Conservation (phyloP, 108 stramenopile genomes). For the Cyclotella cryptica region DNA sequence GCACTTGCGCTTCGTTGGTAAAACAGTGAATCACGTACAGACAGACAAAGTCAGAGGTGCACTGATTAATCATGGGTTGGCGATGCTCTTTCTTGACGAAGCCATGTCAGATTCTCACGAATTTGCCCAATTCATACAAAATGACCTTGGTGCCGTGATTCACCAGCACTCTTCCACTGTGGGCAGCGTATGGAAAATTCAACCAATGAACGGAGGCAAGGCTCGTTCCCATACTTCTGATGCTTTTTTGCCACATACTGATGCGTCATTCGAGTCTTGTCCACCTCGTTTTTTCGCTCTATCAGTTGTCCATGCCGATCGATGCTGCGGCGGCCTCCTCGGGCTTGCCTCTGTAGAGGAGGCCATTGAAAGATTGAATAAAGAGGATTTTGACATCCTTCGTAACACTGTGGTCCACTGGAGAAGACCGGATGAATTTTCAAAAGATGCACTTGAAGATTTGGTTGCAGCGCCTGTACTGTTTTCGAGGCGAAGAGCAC, state of each 20-base stretch:
- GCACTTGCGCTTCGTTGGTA: not conserved
- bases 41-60: not conserved
- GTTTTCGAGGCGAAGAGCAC: not conserved
- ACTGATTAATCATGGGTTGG: not conserved
- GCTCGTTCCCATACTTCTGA: not conserved
- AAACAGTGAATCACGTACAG: not conserved
- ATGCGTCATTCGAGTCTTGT: not conserved
- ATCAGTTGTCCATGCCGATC: not conserved
- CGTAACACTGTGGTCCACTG: not conserved
- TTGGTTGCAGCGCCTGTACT: not conserved
- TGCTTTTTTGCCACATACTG: not conserved
- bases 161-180: not conserved
- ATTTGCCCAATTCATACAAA: not conserved
- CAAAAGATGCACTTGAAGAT: not conserved
- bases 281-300: not conserved
- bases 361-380: not conserved
- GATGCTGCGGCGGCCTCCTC: not conserved
- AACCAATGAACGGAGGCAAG: not conserved
- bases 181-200: not conserved
- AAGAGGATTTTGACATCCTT: not conserved
- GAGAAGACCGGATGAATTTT: slow-evolving; percentile 1
- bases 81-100: not conserved
- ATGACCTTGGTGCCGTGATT: not conserved
- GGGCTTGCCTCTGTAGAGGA: not conserved
- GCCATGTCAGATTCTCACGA: not conserved